phyloP scores from a whole-genome alignment of 192 early-diverging fungal species.

The Dimargaris cristalligena region DNA sequence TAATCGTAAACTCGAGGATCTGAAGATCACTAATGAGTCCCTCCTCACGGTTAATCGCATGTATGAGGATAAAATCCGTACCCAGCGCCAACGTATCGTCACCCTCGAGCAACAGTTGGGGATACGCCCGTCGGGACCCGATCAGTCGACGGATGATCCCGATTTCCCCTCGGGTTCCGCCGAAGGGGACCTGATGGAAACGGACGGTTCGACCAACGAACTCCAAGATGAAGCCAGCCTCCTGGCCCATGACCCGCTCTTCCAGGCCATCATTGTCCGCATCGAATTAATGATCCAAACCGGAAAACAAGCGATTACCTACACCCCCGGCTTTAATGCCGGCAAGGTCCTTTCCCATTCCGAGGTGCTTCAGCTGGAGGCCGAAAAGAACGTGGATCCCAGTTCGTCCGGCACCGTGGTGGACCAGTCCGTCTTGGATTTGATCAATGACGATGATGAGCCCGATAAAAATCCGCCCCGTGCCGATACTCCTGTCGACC shows the following conservation, averaged over 20 bases:
- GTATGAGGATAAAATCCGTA: conserved; percentile 25
- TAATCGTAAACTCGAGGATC: conserved; percentile 29
- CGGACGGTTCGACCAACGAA: background rate
- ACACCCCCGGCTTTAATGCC: background rate
- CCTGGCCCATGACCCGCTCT: background rate
- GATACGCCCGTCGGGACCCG: background rate
- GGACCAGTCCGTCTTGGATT: conserved; percentile 5
- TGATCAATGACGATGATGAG: conserved; percentile 5
- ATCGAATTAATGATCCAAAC: background rate
- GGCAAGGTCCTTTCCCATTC: conserved; percentile 6
- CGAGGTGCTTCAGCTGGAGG: too few species aligned
- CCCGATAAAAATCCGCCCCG: background rate
- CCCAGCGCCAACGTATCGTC: conserved; percentile 23
- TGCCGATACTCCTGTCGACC: too few species aligned
- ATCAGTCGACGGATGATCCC: background rate
- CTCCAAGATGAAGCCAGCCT: background rate
- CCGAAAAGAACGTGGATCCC: background rate
- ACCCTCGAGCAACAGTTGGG: conserved; percentile 27
- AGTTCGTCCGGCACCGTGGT: background rate
- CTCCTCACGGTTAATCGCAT: conserved; percentile 26
- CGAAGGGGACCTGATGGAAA: background rate
- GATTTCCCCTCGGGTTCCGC: background rate
- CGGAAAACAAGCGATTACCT: background rate
- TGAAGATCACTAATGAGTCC: conserved; percentile 30
- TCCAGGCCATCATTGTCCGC: background rate